Percentiles rank a stretch among this genome's conserved stretches.
Evolutionary conservation across 768 basidiomycete genomes (phyloP).

Genomic region (Suillus decipiens): DNA sequence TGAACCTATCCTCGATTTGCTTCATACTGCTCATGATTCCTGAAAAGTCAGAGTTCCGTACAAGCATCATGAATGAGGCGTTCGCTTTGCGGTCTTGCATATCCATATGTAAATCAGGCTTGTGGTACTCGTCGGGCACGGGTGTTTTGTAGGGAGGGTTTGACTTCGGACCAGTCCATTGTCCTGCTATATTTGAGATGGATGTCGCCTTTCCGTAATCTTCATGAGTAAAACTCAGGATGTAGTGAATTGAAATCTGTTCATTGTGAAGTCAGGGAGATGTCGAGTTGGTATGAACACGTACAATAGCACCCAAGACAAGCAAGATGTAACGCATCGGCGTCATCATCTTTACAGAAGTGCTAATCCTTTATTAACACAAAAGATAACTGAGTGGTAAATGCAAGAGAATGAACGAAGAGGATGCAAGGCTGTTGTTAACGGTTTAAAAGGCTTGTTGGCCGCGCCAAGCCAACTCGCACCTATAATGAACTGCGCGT

Average conservation of each 20-base stretch:
- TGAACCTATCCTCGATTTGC: constrained; percentile 87
- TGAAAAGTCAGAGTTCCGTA: constrained; percentile 64
- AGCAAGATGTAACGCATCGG: constrained; percentile 60
- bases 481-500: constrained; percentile 4
- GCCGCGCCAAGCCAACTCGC: background rate
- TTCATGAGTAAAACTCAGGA: constrained; percentile 44
- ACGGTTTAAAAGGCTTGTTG: background rate
- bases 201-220: constrained; percentile 44
- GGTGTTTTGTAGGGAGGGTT: constrained; percentile 56
- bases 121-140: constrained; percentile 62
- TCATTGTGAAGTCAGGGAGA: constrained; percentile 14
- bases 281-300: constrained; percentile 22
- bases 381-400: constrained; percentile 5
- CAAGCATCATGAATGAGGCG: constrained; percentile 82
- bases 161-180: constrained; percentile 20
- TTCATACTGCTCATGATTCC: constrained; percentile 64
- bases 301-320: constrained; percentile 47
- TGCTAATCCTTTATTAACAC: constrained; percentile 4
- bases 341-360: constrained; percentile 50
- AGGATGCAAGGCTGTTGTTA: background rate
- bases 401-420: background rate
- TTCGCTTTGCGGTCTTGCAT: constrained; percentile 67
- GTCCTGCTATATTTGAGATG: constrained; percentile 32
- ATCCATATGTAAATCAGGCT: constrained; percentile 36
- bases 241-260: constrained; percentile 44